Evolutionary conservation across 1,139 yeast genomes (phyloP), one percentile per base, ranked within the genome.

Genomic region (Hansenula anomala): DNA sequence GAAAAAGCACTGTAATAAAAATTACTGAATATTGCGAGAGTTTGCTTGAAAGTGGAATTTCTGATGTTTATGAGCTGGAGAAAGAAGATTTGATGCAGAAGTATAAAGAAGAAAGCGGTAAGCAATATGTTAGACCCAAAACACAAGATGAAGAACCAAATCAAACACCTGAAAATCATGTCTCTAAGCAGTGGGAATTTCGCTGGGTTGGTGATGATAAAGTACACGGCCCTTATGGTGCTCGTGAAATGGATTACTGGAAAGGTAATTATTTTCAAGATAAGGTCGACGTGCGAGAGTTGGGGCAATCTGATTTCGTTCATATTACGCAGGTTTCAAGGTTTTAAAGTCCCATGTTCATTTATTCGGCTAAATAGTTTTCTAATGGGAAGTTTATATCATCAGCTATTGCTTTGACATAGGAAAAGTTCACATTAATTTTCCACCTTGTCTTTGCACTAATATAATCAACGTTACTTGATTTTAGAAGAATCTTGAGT

Each of bases 361-460:
- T 13, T 30, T 48, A 58, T 19, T 63, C 66, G 17, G 52, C 55
- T 28, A 79, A 45, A 48, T 75, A 82, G 36, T 71, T 74, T 19
- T 65, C 67, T 4, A 82, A 59, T 0, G 78, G 80, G 44, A 83
- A 71, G n/a, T 66, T 61, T 17, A 81, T 57, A 30, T 76, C 80
- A 23, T 62, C 57, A 0, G 88, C 77, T 12, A 81, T 56, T 16
- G 62, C 58, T 42, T 69, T 68, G 6, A 77, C 71, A 23, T 72
- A 67, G 7, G 66, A 62, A 77, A 80, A 80, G 30, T 70, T 64
- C 14, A 78, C 71, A 49, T 78, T 80, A 45, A 80, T 71, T 49
- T 70, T 76, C 88, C 89, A 81, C 42, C 79, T 64, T 2, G 82
- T 73, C 47, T 75, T 71, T 7, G 85, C 72, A 41, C 75, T 82